Conservation (phyloP, 495 filamentous ascomycete species). For the Penicillium cataractarum region DNA sequence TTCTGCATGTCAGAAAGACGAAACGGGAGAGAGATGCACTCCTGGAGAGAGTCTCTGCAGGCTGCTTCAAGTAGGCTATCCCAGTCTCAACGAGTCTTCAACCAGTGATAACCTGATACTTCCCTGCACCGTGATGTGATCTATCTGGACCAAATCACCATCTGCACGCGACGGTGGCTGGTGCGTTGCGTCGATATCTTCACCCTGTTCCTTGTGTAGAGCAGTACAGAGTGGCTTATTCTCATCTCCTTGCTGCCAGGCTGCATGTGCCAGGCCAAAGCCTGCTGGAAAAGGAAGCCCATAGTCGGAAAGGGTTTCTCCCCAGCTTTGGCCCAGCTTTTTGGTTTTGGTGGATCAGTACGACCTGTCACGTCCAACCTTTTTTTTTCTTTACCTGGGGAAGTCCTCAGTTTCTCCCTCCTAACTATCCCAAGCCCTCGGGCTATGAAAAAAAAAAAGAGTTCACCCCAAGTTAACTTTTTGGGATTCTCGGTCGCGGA, state of each 20-base stretch:
- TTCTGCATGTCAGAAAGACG: slow-evolving; percentile 26
- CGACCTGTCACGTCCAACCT: slow-evolving; percentile 16
- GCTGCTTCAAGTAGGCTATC: neutral
- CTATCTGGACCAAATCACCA: slow-evolving; percentile 13
- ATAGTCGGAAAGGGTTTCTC: too few species aligned
- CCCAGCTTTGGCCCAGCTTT: too few species aligned
- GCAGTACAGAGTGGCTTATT: slow-evolving; percentile 8
- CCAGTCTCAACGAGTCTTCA: slow-evolving; percentile 2
- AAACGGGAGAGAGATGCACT: slow-evolving; percentile 3
- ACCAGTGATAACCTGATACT: slow-evolving; percentile 3
- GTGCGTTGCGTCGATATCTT: slow-evolving; percentile 6
- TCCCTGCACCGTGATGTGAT: slow-evolving; percentile 18
- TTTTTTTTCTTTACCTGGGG: too few species aligned
- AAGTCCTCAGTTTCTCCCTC: too few species aligned
- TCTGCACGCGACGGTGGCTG: slow-evolving; percentile 29
- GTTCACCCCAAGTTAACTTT: neutral
- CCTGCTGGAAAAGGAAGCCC: neutral
- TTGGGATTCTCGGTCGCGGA: neutral
- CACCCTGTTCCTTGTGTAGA: slow-evolving; percentile 7
- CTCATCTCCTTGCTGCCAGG: slow-evolving; percentile 6
- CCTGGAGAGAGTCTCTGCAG: neutral
- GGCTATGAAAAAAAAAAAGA: neutral
- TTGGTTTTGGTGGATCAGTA: neutral
- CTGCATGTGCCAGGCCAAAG: slow-evolving; percentile 15
- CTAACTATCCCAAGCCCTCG: neutral